These are phyloP conservation scores for Phytophthora capsici DNA, from an alignment of 352 stramenopile genomes.

Conservation along the genomic window DNA sequence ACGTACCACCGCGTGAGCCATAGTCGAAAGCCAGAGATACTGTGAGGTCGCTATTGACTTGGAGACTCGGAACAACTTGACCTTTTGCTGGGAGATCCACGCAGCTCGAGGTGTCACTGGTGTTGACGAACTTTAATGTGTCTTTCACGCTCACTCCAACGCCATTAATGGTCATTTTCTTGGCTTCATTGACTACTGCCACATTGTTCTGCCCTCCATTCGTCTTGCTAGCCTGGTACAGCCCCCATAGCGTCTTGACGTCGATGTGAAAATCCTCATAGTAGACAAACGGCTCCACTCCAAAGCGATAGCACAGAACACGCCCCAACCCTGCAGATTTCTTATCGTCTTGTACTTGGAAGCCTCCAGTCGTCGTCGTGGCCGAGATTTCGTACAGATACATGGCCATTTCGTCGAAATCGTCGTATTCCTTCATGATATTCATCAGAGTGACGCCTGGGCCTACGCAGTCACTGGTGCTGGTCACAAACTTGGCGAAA, in stretches of 20 bases:
- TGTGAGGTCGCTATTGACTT: slow-evolving; percentile 46
- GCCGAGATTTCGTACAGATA: slow-evolving; percentile 69
- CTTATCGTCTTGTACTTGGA: slow-evolving; percentile 45
- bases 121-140: slow-evolving; percentile 59
- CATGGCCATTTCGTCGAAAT: slow-evolving; percentile 66
- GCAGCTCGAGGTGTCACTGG: slow-evolving; percentile 43
- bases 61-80: slow-evolving; percentile 37
- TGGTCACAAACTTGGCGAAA: slow-evolving; percentile 67
- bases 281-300: slow-evolving; percentile 55
- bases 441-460: slow-evolving; percentile 55
- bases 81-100: slow-evolving; percentile 44
- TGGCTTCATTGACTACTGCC: slow-evolving; percentile 64
- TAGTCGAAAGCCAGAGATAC: slow-evolving; percentile 67
- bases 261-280: slow-evolving; percentile 64
- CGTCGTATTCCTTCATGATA: slow-evolving; percentile 72
- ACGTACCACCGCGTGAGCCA: slow-evolving; percentile 47
- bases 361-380: slow-evolving; percentile 49
- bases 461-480: slow-evolving; percentile 36
- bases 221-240: slow-evolving; percentile 34
- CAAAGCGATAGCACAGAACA: slow-evolving; percentile 71
- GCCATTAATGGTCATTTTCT: slow-evolving; percentile 57
- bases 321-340: slow-evolving; percentile 45
- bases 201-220: slow-evolving; percentile 42
- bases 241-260: slow-evolving; percentile 65
- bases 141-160: slow-evolving; percentile 62